Conservation (phyloP, 352 stramenopile genomes). For the Phytophthora cactorum region DNA sequence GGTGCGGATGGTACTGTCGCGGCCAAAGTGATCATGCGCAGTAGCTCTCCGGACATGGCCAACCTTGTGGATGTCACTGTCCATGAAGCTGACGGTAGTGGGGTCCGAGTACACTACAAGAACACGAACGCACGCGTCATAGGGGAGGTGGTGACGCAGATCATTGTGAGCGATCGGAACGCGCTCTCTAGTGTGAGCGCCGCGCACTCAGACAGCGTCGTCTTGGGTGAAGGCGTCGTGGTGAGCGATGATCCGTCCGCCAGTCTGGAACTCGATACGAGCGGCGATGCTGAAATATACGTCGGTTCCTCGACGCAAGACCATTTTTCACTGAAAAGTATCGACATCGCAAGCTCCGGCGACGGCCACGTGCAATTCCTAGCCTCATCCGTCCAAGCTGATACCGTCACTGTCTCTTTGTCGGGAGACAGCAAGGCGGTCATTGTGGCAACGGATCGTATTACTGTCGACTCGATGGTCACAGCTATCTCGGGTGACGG, state of each 20-base stretch:
- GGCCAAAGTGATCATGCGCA: constrained; percentile 40
- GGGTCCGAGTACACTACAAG: constrained; percentile 48
- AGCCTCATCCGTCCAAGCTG: constrained; percentile 32
- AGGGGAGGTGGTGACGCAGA: constrained; percentile 39
- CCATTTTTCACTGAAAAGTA: constrained; percentile 13
- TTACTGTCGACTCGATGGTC: constrained; percentile 21
- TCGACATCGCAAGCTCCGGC: constrained; percentile 26
- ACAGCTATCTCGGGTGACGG: constrained; percentile 27
- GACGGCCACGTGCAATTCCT: constrained; percentile 27
- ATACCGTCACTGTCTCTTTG: constrained; percentile 10
- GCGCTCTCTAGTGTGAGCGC: constrained; percentile 22
- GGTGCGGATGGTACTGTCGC: constrained; percentile 7
- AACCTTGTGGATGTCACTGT: constrained; percentile 41
- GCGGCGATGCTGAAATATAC: constrained; percentile 25
- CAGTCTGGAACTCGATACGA: constrained; percentile 31
- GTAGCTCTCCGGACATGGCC: constrained; percentile 35
- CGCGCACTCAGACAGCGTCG: constrained; percentile 21
- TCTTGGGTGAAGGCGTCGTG: constrained; percentile 45
- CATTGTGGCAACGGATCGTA: constrained; percentile 15
- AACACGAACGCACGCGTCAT: constrained; percentile 42
- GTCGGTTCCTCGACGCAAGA: constrained; percentile 22
- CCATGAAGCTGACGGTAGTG: constrained; percentile 26
- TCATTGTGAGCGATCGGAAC: constrained; percentile 36
- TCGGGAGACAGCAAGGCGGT: constrained; percentile 22
- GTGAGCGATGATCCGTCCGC: constrained; percentile 38